A percentile compares a stretch with the other conserved stretches of the same genome.
Conservation (phyloP, 2,329 filamentous ascomycete species). For the Fusarium fracticaudum region DNA sequence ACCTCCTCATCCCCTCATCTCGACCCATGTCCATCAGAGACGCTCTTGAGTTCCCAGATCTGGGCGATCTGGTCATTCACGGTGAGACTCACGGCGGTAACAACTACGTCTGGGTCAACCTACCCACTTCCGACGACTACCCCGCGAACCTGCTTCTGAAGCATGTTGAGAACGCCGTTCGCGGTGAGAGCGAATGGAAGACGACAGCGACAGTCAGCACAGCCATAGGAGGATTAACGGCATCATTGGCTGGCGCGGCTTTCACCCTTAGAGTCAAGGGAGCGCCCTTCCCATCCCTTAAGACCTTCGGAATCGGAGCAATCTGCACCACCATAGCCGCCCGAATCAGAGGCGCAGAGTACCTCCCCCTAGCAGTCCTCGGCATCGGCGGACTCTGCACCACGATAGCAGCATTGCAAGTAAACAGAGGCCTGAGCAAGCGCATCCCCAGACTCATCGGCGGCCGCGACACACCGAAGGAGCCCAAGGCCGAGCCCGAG, state of each 20-base stretch:
- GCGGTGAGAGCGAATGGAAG: conserved; percentile 28
- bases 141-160: conserved; percentile 14
- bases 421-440: conserved; percentile 23
- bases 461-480: conserved; percentile 20
- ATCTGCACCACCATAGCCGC: conserved; percentile 9
- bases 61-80: conserved; percentile 19
- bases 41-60: conserved; percentile 27
- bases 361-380: conserved; percentile 23
- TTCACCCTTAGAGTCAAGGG: conserved; percentile 23
- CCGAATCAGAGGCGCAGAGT: conserved; percentile 19
- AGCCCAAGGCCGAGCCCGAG: conserved; percentile 9
- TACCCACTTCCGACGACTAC: conserved; percentile 19
- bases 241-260: conserved; percentile 21
- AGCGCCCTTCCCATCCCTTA: conserved; percentile 19
- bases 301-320: conserved; percentile 1
- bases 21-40: conserved; percentile 24
- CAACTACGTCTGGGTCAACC: conserved; percentile 32
- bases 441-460: conserved; percentile 20
- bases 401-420: conserved; percentile 17
- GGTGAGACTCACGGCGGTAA: conserved; percentile 23
- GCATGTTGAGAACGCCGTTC: conserved; percentile 22
- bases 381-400: conserved; percentile 17
- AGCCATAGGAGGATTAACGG: conserved; percentile 20
- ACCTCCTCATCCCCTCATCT: conserved; percentile 27
- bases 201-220: conserved; percentile 28